phyloP scores from a whole-genome alignment of 83 land plant species.

The Isoetes engelmannii region DNA sequence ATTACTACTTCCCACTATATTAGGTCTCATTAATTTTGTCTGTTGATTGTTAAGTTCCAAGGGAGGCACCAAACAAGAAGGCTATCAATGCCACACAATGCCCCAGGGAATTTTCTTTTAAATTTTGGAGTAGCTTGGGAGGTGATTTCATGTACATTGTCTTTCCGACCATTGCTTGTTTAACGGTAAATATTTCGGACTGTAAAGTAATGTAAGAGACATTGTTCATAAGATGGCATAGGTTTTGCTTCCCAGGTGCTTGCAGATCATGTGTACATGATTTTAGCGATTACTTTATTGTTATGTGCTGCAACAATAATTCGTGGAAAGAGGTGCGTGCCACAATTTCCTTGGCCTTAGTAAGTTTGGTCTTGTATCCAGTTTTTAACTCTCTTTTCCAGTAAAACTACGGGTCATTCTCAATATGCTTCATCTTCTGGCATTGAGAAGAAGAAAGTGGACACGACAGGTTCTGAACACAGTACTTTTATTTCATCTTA shows the following conservation, averaged over 20 bases:
- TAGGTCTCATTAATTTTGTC: background rate
- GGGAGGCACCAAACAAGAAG: background rate
- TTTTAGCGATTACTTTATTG: conserved; percentile 1
- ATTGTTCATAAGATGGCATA: background rate
- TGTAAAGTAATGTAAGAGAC: background rate
- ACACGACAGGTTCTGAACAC: conserved; percentile 2
- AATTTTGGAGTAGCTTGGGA: background rate
- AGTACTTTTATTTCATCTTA: conserved; percentile 21
- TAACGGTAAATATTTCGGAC: conserved; percentile 10
- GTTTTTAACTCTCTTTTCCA: background rate
- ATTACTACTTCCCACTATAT: background rate
- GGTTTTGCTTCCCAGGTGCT: conserved; percentile 14
- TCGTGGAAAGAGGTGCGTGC: conserved; percentile 1
- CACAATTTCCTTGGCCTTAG: background rate
- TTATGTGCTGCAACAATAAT: background rate
- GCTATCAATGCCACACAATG: background rate
- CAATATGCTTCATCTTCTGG: background rate
- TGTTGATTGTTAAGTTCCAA: background rate
- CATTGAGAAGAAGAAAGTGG: background rate
- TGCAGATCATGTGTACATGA: conserved; percentile 19
- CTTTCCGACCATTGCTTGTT: conserved; percentile 24
- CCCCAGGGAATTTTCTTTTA: background rate
- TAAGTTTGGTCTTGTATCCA: background rate
- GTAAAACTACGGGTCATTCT: background rate
- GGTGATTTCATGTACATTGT: conserved; percentile 20